Evolutionary conservation across 2,329 filamentous ascomycete genomes (phyloP), one percentile per base, ranked within the genome.

Genomic region (Dothideomycetidae sp.): DNA sequence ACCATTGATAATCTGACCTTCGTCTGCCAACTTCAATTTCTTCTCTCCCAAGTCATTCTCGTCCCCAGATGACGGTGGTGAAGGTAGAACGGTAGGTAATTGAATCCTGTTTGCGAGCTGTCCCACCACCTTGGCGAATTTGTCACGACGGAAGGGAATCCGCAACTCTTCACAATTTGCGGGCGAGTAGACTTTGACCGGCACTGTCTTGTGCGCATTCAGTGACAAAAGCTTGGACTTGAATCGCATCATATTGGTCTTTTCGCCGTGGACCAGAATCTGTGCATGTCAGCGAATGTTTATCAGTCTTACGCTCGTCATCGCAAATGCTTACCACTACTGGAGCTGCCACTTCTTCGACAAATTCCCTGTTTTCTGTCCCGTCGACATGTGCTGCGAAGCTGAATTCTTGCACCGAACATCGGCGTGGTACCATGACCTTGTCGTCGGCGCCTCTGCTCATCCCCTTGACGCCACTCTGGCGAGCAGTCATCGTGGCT

Each of bases 301-400:
- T 13, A 36, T 47, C 38, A 23, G 4, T 33, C 12, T n/a, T n/a
- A n/a, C n/a, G n/a, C 29, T 21, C 11, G 10, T 11, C 11, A 10
- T 13, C 3, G 21, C 5, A 13, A 3, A 19, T 16, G 77, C 81
- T 64, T 70, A 92, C 83, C 50, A 98, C 88, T 15, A 94, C 86
- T 11, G 86, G 85, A 2, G 90, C 85, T 18, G 71, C 75, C 29
- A 96, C 81, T 57, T 94, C 84, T 52, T 96, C 88, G 42, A 98
- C 94, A 52, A 98, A 98, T 48, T 93, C 86, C 42, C 84, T 74
- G 52, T 98, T 98, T 58, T 98, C 88, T 5, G 81, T 80, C 19
- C 90, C 92, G 49, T 96, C 90, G 3, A 98, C 90, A 52, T 98
- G 90, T 0, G 90, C 90, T 2, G 90, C 90, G 55, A 98, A 98